A percentile compares a stretch with the other conserved stretches of the same genome.
Conservation (phyloP, 345 rosid genomes). For the Gynandropsis gynandra region DNA sequence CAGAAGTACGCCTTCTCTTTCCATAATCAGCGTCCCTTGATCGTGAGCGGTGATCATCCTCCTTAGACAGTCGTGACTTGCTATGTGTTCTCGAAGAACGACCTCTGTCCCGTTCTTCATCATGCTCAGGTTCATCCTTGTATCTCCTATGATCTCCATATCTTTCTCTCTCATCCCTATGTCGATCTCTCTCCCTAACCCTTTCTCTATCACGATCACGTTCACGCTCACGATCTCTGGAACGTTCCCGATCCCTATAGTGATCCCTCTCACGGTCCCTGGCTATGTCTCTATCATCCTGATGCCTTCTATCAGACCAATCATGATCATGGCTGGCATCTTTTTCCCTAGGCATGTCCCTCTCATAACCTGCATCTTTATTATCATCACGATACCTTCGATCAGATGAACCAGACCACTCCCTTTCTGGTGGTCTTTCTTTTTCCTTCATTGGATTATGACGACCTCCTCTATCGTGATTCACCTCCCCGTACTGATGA, state of each 20-base stretch:
- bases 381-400: conserved; percentile 57
- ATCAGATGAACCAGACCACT: conserved; percentile 72
- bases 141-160: conserved; percentile 50
- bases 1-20: conserved; percentile 63
- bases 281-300: conserved; percentile 51
- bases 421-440: conserved; percentile 60
- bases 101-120: conserved; percentile 60
- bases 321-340: conserved; percentile 52
- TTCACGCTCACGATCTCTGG: conserved; percentile 51
- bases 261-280: conserved; percentile 60
- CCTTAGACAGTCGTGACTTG: conserved; percentile 51
- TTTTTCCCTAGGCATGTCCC: conserved; percentile 54
- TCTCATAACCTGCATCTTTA: conserved; percentile 49
- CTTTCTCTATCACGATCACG: conserved; percentile 47
- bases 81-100: conserved; percentile 57
- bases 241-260: conserved; percentile 53
- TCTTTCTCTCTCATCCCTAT: conserved; percentile 57
- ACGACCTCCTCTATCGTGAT: conserved; percentile 60
- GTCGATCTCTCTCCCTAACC: conserved; percentile 55
- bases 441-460: conserved; percentile 50
- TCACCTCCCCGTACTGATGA: conserved; percentile 66
- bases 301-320: conserved; percentile 52
- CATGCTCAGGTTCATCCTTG: conserved; percentile 55
- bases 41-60: conserved; percentile 59
- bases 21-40: conserved; percentile 79